Base-by-base conservation (phyloP, 768 basidiomycete species). In the Xerocomus potaroensis region DNA sequence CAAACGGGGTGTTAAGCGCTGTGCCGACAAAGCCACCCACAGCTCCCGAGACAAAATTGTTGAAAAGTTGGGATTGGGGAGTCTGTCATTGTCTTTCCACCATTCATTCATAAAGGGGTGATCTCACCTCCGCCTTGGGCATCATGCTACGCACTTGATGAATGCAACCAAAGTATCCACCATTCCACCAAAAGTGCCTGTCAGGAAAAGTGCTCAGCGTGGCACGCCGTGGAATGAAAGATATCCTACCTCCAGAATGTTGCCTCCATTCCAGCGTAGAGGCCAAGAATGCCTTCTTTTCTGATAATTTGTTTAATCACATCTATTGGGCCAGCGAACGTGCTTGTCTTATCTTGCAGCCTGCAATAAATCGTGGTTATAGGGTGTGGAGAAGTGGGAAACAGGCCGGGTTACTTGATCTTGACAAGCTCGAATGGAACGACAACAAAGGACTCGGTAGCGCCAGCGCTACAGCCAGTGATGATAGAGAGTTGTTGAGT, bases 391-490 rank as follows among this genome's bases (percentile, higher is more conserved):
- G 23, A 35, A 32, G 15, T 22, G 8, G 16, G 8, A 57, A 11
- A 59, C 47, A 78, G 1, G 18, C 9, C n/a, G 23, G 23, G 33
- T 41, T 36, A 65, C 87, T 83, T 87, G 67, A 93, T 92, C 64
- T 93, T 92, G 44, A 93, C 90, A 19, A 92, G 80, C 67, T 99
- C 96, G 59, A 98, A 99, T 0, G 96, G 96, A 1, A 97, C 94
- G 34, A 98, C 89, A 26, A 92, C 85, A 59, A 97, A 82, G 54
- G 87, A 89, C 73, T 98, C 96, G 10, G 93, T 95, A 8, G 94
- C 96, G 50, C 96, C 96, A 14, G 96, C 96, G 40, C 80, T 83
- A 60, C 88, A 93, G 7, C 96, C 96, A 0, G 95, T 99, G 41
- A 91, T 49, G 55, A 94, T 78, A 3, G 93, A 90, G n/a, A 99